Conservation (phyloP, 805 yeast genomes). For the Kluyveromyces starmeri region DNA sequence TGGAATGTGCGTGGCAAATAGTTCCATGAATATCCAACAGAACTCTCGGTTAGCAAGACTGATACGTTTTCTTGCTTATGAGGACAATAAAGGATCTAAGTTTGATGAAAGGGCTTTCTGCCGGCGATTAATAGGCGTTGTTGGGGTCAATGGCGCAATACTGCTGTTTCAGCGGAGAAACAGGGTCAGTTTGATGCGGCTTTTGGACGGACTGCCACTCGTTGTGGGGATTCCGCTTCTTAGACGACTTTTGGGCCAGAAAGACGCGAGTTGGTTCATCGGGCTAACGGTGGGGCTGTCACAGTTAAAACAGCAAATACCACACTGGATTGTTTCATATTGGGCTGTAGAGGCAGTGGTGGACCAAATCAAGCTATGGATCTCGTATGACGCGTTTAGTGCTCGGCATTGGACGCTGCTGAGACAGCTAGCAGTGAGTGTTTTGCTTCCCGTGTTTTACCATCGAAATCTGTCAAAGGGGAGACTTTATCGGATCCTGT, state of each 20-base stretch:
- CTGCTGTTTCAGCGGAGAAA: neutral
- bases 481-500: neutral
- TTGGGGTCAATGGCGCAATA: constrained; percentile 1
- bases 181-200: neutral
- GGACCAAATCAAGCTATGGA: neutral
- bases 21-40: constrained; percentile 1
- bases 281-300: constrained; percentile 3
- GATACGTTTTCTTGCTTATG: neutral
- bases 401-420: constrained; percentile 1
- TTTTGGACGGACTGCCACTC: constrained; percentile 1
- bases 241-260: constrained; percentile 1
- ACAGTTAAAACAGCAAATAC: neutral
- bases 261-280: constrained; percentile 1
- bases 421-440: neutral
- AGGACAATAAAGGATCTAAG: neutral
- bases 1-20: too few species aligned
- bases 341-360: constrained; percentile 1
- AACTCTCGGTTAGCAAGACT: constrained; percentile 2
- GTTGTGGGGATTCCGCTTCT: constrained; percentile 1
- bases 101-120: constrained; percentile 1
- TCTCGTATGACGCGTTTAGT: neutral
- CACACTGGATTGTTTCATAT: constrained; percentile 2
- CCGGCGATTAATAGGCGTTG: constrained; percentile 1
- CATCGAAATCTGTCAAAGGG: constrained; percentile 1
- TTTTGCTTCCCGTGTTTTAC: constrained; percentile 1